Percentiles rank a stretch among this genome's conserved stretches.
These are phyloP conservation scores for Bothriochloa decipiens DNA, from an alignment of 176 grass and related monocot species.

Conservation along the genomic window DNA sequence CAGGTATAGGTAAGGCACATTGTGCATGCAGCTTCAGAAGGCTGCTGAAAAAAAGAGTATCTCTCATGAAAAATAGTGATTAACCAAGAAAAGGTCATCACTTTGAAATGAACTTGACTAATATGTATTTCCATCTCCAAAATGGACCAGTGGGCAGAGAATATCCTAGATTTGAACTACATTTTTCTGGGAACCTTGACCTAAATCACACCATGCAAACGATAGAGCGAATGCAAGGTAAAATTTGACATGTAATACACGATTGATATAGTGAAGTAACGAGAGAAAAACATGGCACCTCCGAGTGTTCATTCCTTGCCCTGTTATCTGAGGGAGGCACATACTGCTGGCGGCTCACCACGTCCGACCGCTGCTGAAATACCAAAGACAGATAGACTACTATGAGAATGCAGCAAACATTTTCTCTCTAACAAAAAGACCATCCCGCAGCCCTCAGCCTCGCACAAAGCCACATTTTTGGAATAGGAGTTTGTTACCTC, in stretches of 20 bases:
- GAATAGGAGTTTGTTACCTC: slow-evolving; percentile 21
- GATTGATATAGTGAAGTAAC: neutral
- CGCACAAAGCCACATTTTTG: neutral
- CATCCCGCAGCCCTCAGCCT: neutral
- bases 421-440: neutral
- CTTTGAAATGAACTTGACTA: neutral
- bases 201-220: neutral
- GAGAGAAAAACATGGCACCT: neutral
- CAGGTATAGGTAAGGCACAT: neutral
- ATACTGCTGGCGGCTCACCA: slow-evolving; percentile 13
- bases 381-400: neutral
- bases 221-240: neutral
- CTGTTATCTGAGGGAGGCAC: slow-evolving; percentile 29
- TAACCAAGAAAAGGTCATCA: neutral
- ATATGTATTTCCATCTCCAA: neutral
- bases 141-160: neutral
- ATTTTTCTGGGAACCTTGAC: neutral
- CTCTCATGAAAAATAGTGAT: neutral
- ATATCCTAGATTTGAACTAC: neutral
- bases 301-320: slow-evolving; percentile 19
- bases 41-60: slow-evolving; percentile 11
- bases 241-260: neutral
- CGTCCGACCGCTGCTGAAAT: slow-evolving; percentile 7
- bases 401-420: neutral
- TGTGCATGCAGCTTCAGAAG: neutral